Evolutionary conservation across 2,329 filamentous ascomycete species (phyloP), one percentile per base, ranked within the genome.

Genomic region (Colletotrichum abscissum): DNA sequence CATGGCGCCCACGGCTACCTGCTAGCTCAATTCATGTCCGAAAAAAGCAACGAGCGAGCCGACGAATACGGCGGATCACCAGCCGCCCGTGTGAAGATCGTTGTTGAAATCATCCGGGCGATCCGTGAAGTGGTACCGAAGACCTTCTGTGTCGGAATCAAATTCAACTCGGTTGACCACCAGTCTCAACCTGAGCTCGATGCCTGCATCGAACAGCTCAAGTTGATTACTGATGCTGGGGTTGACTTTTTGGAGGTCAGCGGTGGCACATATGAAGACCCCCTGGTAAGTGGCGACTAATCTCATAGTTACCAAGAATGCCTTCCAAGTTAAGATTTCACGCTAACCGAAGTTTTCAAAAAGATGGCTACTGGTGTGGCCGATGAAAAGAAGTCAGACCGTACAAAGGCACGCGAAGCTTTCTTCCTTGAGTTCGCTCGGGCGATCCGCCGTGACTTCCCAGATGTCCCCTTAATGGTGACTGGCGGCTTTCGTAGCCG

Each of bases 171-270:
- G 38, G 88, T 88, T 0, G 89, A 92, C 75, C 88, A 88, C 75
- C 88, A 90, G 74, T 80, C 83, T 2, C 78, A 80, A 4, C 80
- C 82, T 74, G 82, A 81, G 63, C 76, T 89, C 24, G 80, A 86
- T 11, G 90, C 90, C 14, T 88, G 86, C 46, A 81, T 93, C 52
- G 86, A 89, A 69, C 91, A 93, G 77, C 83, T 92, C 11, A 80
- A 83, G n/a, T 78, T 84, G 22, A 85, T 92, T 5, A 80, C 80
- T 0, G 82, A 81, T 5, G 85, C 84, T 52, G 88, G 82, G 5
- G 81, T 94, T 1, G 92, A 94, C 80, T 93, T 93, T 75, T 81
- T 94, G 2, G 92, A 94, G 80, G 86, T 94, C 30, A 90, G 88
- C 22, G 92, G 92, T 0, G 92, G 92, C 0, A 88, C 80, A 0